phyloP scores from a whole-genome alignment of 305 asterid genomes.

The Withania somnifera region DNA sequence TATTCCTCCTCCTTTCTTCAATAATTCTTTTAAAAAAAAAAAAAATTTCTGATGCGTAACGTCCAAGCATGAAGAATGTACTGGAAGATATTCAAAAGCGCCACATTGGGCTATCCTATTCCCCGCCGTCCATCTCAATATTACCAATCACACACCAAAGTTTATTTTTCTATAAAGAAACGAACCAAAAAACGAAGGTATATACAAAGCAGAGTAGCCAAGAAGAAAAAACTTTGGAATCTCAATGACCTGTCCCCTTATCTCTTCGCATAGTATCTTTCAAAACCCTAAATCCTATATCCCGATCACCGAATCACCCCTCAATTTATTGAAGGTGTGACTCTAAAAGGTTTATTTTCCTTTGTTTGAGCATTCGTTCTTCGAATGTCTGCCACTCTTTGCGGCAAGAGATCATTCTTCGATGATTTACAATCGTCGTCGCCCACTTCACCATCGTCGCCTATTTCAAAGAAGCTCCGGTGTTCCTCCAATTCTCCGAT shows the following conservation, averaged over 20 bases:
- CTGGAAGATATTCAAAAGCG: not conserved
- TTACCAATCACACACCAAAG: not conserved
- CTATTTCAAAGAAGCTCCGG: conserved; percentile 43
- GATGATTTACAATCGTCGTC: conserved; percentile 8
- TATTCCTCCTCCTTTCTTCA: not conserved
- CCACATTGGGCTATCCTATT: not conserved
- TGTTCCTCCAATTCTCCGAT: conserved; percentile 34
- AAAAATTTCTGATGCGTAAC: not conserved
- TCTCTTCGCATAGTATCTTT: not conserved
- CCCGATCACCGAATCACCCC: not conserved
- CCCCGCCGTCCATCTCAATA: not conserved
- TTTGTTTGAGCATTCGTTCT: too few species aligned
- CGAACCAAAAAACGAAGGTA: not conserved
- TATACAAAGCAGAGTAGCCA: not conserved
- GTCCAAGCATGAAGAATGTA: not conserved
- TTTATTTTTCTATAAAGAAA: not conserved
- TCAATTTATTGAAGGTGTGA: too few species aligned
- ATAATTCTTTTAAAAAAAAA: not conserved
- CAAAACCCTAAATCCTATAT: not conserved
- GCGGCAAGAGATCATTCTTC: conserved; percentile 14
- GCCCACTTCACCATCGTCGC: conserved; percentile 28
- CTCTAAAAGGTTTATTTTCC: too few species aligned
- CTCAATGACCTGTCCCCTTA: not conserved
- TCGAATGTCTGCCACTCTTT: conserved; percentile 11
- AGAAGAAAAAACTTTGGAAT: not conserved